These are phyloP conservation scores for Rosa hybrid DNA, from an alignment of 331 rosid genomes.

Conservation along the genomic window DNA sequence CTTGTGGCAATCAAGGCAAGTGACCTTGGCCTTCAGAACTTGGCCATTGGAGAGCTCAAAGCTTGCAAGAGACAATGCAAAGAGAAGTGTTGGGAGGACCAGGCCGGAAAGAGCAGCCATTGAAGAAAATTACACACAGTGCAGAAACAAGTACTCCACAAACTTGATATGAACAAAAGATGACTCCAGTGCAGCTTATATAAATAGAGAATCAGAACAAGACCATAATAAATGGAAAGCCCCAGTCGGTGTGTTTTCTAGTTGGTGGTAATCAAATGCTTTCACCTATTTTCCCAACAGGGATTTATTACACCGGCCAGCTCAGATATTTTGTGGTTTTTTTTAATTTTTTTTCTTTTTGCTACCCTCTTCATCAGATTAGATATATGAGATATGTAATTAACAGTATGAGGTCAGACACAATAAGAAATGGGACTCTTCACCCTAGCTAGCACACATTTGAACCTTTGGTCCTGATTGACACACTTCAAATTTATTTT, in stretches of 20 bases:
- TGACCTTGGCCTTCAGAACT: constrained; percentile 52
- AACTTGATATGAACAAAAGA: constrained; percentile 18
- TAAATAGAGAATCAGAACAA: constrained; percentile 23
- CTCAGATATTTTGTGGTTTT: neutral
- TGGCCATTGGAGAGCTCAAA: constrained; percentile 48
- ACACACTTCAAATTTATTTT: too few species aligned
- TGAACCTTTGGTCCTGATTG: neutral
- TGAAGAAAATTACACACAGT: constrained; percentile 15
- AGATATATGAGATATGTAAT: neutral
- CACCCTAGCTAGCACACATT: neutral
- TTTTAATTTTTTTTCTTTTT: neutral
- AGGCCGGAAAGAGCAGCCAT: constrained; percentile 59
- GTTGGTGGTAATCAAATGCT: constrained; percentile 45
- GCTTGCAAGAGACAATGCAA: constrained; percentile 42
- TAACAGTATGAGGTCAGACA: neutral
- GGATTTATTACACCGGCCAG: neutral
- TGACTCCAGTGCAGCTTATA: constrained; percentile 14
- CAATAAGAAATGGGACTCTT: neutral
- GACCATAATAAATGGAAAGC: constrained; percentile 44
- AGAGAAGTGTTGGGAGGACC: constrained; percentile 38
- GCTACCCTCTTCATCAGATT: neutral
- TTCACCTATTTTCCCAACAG: neutral
- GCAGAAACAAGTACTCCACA: neutral
- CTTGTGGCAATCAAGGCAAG: constrained; percentile 67
- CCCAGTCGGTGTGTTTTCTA: constrained; percentile 34